Base-by-base conservation (phyloP, 345 rosid genomes). In the Hibiscus syriacus region DNA sequence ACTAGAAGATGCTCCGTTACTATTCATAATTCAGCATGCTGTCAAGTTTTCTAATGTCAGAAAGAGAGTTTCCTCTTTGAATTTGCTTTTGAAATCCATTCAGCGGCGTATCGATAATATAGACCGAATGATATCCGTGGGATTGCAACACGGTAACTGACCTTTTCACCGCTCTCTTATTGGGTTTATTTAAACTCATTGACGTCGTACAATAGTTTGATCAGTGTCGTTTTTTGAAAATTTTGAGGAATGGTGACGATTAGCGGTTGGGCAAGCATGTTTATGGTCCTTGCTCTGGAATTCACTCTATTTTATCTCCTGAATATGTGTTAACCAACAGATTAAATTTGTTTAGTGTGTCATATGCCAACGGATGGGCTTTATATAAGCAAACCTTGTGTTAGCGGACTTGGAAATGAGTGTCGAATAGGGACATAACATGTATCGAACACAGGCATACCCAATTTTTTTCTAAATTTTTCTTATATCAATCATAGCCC, bases 1-100 rank as follows among this genome's bases (percentile, higher is more conserved):
- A 57, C 70, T 92, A 64, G 98, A 86, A 69, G 96, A 90, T 66
- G 97, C 96, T 16, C 98, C 97, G 3, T 77, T 82, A 36, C 92
- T 85, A 13, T 84, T 90, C 76, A 84, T 88, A 36, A 78, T 85
- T 79, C 97, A 90, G 76, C 87, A 93, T 67, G 92, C 96, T 29
- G 86, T 88, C 9, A 90, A 84, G 79, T 84, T 93, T 67, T 85
- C 87, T 2, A 82, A 72, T 11, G 87, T 88, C 52, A 76, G 79
- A 59, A 86, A 87, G 78, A 84, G 96, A 78, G 96, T 92, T 56
- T 81, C 79, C 0, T 87, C 97, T 0, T 48, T 88, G 77, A 92
- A 90, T 74, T 75, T 72, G 0, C 68, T 83, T 49, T 78, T 90
- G 55, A 90, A 77, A 72, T 84, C 90, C 48, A 73, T 92, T 64